Conservation (phyloP, 805 yeast species). For the Kregervanrija fluxuum region DNA sequence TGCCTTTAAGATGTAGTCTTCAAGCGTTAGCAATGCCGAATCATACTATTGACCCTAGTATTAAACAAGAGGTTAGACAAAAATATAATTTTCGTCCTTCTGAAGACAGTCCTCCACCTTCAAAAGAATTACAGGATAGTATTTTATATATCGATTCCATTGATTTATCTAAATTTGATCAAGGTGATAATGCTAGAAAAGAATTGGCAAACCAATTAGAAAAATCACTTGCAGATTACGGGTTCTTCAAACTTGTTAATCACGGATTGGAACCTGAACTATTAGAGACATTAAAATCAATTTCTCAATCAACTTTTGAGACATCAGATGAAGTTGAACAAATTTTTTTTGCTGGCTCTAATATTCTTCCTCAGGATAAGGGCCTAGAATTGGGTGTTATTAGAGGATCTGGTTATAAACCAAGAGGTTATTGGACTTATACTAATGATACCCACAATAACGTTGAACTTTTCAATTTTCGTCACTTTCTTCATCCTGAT, state of each 20-base stretch:
- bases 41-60: no score
- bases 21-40: no score
- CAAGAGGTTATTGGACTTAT: slow-evolving; percentile 42
- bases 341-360: slow-evolving; percentile 31
- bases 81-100: slow-evolving; percentile 28
- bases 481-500: slow-evolving; percentile 31
- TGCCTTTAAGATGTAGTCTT: no score
- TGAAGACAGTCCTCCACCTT: slow-evolving; percentile 18
- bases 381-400: slow-evolving; percentile 34
- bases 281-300: slow-evolving; percentile 29
- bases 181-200: slow-evolving; percentile 24
- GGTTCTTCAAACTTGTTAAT: slow-evolving; percentile 36
- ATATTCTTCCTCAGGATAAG: slow-evolving; percentile 19
- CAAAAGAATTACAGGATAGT: slow-evolving; percentile 7
- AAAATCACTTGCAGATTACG: slow-evolving; percentile 33
- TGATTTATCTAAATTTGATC: slow-evolving; percentile 32
- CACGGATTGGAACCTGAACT: slow-evolving; percentile 31
- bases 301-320: slow-evolving; percentile 35
- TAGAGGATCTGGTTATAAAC: slow-evolving; percentile 41
- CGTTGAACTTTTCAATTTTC: slow-evolving; percentile 37
- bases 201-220: slow-evolving; percentile 33
- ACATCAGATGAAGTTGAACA: slow-evolving; percentile 33
- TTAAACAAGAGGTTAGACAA: slow-evolving; percentile 9
- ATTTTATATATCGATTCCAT: slow-evolving; percentile 27
- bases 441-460: slow-evolving; percentile 36